These are phyloP conservation scores for Balansia obtecta DNA, from an alignment of 2,329 filamentous ascomycete genomes.

Conservation along the genomic window DNA sequence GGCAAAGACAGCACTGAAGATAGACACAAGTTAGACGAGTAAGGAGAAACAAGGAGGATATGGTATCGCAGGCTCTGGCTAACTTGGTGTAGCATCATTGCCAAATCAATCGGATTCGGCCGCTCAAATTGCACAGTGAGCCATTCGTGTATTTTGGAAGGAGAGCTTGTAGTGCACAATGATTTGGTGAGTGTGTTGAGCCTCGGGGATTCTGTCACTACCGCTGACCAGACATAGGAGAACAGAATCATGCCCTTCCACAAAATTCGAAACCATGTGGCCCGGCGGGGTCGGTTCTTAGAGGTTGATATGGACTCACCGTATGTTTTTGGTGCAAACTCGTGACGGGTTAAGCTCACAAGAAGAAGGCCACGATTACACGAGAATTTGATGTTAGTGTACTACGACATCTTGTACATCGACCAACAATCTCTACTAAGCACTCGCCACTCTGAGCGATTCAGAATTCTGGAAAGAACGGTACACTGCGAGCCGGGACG, in stretches of 20 bases:
- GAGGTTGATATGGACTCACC: conserved; percentile 57
- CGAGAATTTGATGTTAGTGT: conserved; percentile 50
- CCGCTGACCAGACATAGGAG: conserved; percentile 25
- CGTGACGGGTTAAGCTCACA: conserved; percentile 9
- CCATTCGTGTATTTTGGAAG: conserved; percentile 64
- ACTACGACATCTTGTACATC: conserved; percentile 44
- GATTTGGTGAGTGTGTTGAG: conserved; percentile 32
- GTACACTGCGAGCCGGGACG: conserved; percentile 41
- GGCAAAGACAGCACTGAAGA: conserved; percentile 79
- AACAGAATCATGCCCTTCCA: conserved; percentile 62
- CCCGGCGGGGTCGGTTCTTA: conserved; percentile 57
- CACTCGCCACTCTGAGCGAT: conserved; percentile 44
- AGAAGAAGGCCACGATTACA: conserved; percentile 29
- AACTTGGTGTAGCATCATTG: conserved; percentile 35
- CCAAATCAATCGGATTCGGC: conserved; percentile 51
- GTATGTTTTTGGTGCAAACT: conserved; percentile 25
- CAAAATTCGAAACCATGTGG: conserved; percentile 69
- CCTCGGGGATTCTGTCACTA: neutral
- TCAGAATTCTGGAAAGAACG: conserved; percentile 45
- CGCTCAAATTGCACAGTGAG: conserved; percentile 44
- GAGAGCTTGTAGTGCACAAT: conserved; percentile 70
- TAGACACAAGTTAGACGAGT: conserved; percentile 46
- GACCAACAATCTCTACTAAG: conserved; percentile 40
- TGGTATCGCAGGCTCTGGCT: conserved; percentile 1
- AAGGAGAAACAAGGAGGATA: conserved; percentile 10